Base-by-base conservation (phyloP, 2,329 filamentous ascomycete genomes). In the Penicillium oxalicum region DNA sequence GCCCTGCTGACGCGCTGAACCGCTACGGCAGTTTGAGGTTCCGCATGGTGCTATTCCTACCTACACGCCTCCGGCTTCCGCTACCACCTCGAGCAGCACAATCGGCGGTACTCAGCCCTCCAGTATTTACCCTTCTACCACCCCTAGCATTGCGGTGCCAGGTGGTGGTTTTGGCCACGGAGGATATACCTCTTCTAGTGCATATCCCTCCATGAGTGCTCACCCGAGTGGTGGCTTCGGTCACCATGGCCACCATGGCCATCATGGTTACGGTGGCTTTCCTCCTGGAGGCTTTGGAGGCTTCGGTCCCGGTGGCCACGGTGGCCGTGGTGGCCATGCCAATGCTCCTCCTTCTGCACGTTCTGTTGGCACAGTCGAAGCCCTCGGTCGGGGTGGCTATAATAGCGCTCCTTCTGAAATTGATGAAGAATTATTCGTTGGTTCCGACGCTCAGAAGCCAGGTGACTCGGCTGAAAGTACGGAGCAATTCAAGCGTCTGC, bases 401-500 rank as follows among this genome's bases (percentile, higher is more conserved):
- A 32, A 32, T 4, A 27, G 47, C 37, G 42, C 44, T 33, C 28
- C 34, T 13, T 40, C 47, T 3, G 39, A 29, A 7, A 13, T 38
- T 13, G 18, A 1, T 18, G 18, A 18, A 2, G 2, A 18, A 1
- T 18, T 18, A 18, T 45, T 50, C 18, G 41, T 40, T 37, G 47
- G 43, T 25, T 45, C n/a, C 24, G 28, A 37, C 38, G 35, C 42
- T 49, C 36, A 32, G 7, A 7, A 50, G 29, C 27, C 46, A 8
- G 33, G 47, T 24, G 39, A 27, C 9, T 45, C 47, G 33, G 25
- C 27, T 13, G 33, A 49, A 35, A 35, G 46, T 2, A 32, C 11
- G 13, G 37, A 48, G 40, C 38, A 42, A 35, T 54, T 60, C 43
- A 45, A 56, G 33, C 61, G 61, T 32, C 34, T 52, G 11, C 62